A percentile compares a stretch with the other conserved stretches of the same genome.
phyloP scores from a whole-genome alignment of 495 filamentous ascomycete species.

The Hyaloscypha variabilis region DNA sequence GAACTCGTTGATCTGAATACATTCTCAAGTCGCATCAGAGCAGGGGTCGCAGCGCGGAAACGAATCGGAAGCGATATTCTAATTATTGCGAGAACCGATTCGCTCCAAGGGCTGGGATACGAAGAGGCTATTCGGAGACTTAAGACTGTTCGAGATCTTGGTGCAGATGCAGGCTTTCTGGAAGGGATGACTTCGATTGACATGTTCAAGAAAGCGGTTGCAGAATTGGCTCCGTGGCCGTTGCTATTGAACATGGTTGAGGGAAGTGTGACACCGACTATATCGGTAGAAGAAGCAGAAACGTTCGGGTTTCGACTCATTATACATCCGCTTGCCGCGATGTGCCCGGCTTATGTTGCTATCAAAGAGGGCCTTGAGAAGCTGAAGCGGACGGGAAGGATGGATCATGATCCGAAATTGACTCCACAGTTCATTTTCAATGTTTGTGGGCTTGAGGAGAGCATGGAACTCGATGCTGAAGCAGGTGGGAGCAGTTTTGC shows the following conservation, averaged over 20 bases:
- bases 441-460: slow-evolving; percentile 25
- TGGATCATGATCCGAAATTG: too few species aligned
- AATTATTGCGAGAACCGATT: slow-evolving; percentile 65
- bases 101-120: slow-evolving; percentile 61
- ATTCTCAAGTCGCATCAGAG: slow-evolving; percentile 58
- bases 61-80: slow-evolving; percentile 40
- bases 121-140: slow-evolving; percentile 58
- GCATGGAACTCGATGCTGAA: slow-evolving; percentile 22
- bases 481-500: slow-evolving; percentile 25
- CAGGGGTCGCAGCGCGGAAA: slow-evolving; percentile 39
- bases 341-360: slow-evolving; percentile 55
- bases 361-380: slow-evolving; percentile 48
- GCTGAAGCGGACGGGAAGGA: slow-evolving; percentile 51
- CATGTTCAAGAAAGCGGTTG: slow-evolving; percentile 51
- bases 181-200: slow-evolving; percentile 63
- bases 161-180: slow-evolving; percentile 55
- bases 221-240: slow-evolving; percentile 59
- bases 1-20: slow-evolving; percentile 55
- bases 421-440: slow-evolving; percentile 37
- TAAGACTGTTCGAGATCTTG: slow-evolving; percentile 60
- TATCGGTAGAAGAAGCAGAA: slow-evolving; percentile 57
- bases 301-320: slow-evolving; percentile 66
- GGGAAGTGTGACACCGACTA: slow-evolving; percentile 59
- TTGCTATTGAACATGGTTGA: slow-evolving; percentile 67
- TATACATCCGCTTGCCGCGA: slow-evolving; percentile 57